These are phyloP conservation scores for Bipolaris zeicola DNA, from an alignment of 2,329 filamentous ascomycete species.

Conservation along the genomic window DNA sequence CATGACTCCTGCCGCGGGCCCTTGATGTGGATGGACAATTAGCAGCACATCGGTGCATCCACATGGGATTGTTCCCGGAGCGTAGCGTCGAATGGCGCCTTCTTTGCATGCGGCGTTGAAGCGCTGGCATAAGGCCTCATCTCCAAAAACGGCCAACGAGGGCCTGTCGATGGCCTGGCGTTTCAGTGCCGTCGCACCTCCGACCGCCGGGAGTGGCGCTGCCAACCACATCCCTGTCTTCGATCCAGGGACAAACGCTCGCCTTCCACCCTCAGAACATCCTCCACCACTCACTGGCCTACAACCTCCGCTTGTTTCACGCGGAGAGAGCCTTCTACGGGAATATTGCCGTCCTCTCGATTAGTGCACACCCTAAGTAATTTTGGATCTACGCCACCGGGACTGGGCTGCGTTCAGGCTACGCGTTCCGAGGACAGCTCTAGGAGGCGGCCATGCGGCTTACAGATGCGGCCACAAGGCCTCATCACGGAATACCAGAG, in stretches of 20 bases:
- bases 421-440: slow-evolving; percentile 23
- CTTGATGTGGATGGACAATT: slow-evolving; percentile 14
- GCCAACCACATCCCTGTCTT: slow-evolving; percentile 25
- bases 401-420: slow-evolving; percentile 39
- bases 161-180: slow-evolving; percentile 19
- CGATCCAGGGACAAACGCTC: slow-evolving; percentile 34
- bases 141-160: slow-evolving; percentile 29
- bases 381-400: slow-evolving; percentile 29
- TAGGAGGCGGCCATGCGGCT: slow-evolving; percentile 30
- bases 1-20: slow-evolving; percentile 13
- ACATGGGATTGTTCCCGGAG: slow-evolving; percentile 30
- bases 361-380: slow-evolving; percentile 27
- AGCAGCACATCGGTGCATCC: slow-evolving; percentile 17
- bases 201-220: slow-evolving; percentile 35
- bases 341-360: slow-evolving; percentile 33
- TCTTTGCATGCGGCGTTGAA: slow-evolving; percentile 31
- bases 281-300: slow-evolving; percentile 36
- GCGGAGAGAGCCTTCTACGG: slow-evolving; percentile 27
- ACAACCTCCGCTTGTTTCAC: slow-evolving; percentile 42
- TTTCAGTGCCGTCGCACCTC: slow-evolving; percentile 32
- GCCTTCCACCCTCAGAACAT: slow-evolving; percentile 31
- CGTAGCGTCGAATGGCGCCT: slow-evolving; percentile 32
- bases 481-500: slow-evolving; percentile 33
- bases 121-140: slow-evolving; percentile 31
- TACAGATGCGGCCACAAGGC: slow-evolving; percentile 30